phyloP scores from a whole-genome alignment of 2,329 filamentous ascomycete genomes.

The Microcera coccophila region DNA sequence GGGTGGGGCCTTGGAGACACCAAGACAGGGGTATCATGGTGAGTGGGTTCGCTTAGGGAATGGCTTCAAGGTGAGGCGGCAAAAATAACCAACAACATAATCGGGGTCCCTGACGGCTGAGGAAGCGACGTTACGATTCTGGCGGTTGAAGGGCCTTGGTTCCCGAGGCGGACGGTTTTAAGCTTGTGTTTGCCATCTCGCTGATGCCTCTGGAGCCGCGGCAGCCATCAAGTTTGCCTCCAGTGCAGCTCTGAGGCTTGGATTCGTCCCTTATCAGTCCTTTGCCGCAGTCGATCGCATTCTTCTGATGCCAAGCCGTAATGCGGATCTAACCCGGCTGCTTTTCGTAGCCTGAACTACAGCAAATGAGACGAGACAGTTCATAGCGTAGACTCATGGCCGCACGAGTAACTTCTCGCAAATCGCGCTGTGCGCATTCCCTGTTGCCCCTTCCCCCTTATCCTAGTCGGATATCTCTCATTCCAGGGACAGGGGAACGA shows the following conservation, averaged over 20 bases:
- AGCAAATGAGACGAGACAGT: slow-evolving; percentile 4
- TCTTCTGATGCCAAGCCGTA: slow-evolving; percentile 1
- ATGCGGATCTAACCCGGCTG: slow-evolving; percentile 3
- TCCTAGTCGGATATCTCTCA: background rate
- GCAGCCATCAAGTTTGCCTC: slow-evolving; percentile 12
- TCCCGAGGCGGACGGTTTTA: slow-evolving; percentile 14
- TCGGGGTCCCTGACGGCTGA: background rate
- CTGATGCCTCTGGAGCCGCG: slow-evolving; percentile 13
- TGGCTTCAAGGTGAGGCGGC: background rate
- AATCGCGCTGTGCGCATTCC: too few relatives aligned
- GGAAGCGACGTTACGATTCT: background rate
- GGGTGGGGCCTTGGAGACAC: slow-evolving; percentile 9
- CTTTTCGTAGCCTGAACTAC: slow-evolving; percentile 8
- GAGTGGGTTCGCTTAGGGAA: slow-evolving; percentile 3
- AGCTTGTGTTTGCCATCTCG: slow-evolving; percentile 16
- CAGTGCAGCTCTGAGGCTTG: background rate
- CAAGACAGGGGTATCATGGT: slow-evolving; percentile 13
- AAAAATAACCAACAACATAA: background rate
- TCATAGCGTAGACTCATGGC: slow-evolving; percentile 6
- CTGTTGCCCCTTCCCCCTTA: background rate
- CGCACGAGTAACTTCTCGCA: background rate
- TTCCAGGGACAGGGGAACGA: background rate
- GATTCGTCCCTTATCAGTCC: background rate
- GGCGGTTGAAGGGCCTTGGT: slow-evolving; percentile 8
- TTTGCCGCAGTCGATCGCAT: background rate